Conservation (phyloP, 768 basidiomycete species). For the Gyrodon lividus region DNA sequence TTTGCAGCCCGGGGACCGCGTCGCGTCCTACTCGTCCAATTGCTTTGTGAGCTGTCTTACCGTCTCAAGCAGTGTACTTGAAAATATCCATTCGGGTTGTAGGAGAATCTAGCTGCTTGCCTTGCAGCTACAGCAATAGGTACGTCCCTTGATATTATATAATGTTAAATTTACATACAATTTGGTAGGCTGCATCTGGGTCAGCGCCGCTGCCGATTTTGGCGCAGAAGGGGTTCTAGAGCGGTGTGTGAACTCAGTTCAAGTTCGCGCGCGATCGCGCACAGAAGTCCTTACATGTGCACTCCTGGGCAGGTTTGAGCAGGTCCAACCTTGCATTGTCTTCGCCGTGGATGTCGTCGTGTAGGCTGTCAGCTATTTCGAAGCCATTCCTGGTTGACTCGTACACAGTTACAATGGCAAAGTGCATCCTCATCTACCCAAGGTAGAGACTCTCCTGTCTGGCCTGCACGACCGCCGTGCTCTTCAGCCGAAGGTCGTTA, state of each 20-base stretch:
- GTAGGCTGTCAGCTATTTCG: conserved; percentile 35
- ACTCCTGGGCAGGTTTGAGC: conserved; percentile 54
- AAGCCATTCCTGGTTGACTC: background rate
- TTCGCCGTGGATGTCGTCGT: conserved; percentile 74
- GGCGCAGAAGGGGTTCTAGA: conserved; percentile 77
- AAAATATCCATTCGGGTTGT: background rate
- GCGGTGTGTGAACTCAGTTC: conserved; percentile 41
- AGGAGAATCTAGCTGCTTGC: conserved; percentile 71
- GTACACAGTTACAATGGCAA: conserved; percentile 64
- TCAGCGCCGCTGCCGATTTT: conserved; percentile 80
- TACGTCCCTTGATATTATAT: background rate
- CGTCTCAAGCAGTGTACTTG: conserved; percentile 3
- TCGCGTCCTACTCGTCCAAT: conserved; percentile 78
- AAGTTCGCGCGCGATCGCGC: conserved; percentile 3
- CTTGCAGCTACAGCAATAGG: conserved; percentile 69
- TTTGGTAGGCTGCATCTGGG: conserved; percentile 65
- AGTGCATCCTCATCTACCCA: conserved; percentile 63
- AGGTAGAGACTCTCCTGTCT: conserved; percentile 55
- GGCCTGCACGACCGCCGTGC: conserved; percentile 43
- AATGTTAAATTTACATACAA: background rate
- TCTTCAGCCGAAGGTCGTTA: conserved; percentile 49
- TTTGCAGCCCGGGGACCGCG: conserved; percentile 63
- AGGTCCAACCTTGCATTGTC: conserved; percentile 72
- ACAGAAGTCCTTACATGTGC: conserved; percentile 2
- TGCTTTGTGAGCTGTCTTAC: conserved; percentile 57